Conservation (phyloP, 345 rosid species). For the Adansonia digitata region DNA sequence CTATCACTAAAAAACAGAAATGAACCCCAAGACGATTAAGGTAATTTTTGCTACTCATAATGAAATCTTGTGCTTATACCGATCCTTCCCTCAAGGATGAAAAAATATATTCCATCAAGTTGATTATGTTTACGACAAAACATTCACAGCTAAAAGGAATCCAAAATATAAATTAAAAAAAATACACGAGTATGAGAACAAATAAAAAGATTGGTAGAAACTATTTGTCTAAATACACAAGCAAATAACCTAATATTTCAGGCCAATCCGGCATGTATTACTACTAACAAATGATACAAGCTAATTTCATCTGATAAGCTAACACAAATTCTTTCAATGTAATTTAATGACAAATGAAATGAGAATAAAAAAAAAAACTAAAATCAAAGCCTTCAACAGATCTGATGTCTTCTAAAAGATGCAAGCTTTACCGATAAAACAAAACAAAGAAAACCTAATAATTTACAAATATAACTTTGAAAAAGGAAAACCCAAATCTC, state of each 20-base stretch:
- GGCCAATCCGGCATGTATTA: neutral
- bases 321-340: neutral
- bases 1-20: neutral
- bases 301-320: neutral
- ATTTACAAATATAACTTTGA: too few relatives aligned
- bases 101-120: neutral
- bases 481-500: too few relatives aligned
- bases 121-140: neutral
- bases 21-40: constrained; percentile 4
- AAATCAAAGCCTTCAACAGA: too few relatives aligned
- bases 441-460: too few relatives aligned
- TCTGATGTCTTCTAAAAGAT: too few relatives aligned
- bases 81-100: neutral
- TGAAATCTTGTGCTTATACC: neutral
- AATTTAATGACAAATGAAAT: neutral
- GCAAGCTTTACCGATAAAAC: too few relatives aligned
- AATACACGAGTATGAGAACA: too few relatives aligned
- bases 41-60: neutral
- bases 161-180: too few relatives aligned
- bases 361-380: neutral
- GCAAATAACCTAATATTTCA: neutral
- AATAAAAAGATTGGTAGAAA: neutral
- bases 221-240: neutral
- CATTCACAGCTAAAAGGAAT: neutral
- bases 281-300: neutral